These are phyloP conservation scores for Metschnikowia koreensis DNA, from an alignment of 805 yeast genomes.

Conservation along the genomic window DNA sequence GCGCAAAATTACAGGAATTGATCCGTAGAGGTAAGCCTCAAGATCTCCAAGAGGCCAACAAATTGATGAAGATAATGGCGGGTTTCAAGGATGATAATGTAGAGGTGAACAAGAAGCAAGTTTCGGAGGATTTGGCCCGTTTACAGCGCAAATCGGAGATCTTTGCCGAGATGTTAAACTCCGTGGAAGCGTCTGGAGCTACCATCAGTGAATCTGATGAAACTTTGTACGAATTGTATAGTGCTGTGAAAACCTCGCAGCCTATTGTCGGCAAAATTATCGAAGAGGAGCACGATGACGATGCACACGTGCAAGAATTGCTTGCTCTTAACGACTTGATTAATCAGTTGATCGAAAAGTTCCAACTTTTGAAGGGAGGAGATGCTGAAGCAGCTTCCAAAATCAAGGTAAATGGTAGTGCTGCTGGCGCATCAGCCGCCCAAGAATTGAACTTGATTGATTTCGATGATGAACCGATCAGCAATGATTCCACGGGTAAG, in stretches of 20 bases:
- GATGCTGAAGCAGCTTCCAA: conserved; percentile 53
- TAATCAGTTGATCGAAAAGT: conserved; percentile 65
- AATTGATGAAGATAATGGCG: conserved; percentile 96
- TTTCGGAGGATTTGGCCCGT: conserved; percentile 79
- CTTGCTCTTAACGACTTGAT: conserved; percentile 73
- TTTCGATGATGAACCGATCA: conserved; percentile 42
- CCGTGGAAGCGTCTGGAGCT: conserved; percentile 43
- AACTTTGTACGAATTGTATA: conserved; percentile 73
- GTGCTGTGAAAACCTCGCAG: conserved; percentile 76
- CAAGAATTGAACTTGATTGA: conserved; percentile 41
- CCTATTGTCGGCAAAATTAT: conserved; percentile 84
- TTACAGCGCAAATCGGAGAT: conserved; percentile 83
- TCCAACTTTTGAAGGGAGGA: conserved; percentile 62
- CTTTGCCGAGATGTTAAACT: conserved; percentile 78
- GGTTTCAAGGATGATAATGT: conserved; percentile 87
- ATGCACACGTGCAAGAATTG: conserved; percentile 58
- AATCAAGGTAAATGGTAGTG: conserved; percentile 33
- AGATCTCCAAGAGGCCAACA: conserved; percentile 94
- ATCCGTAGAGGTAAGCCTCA: conserved; percentile 94
- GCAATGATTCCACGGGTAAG: conserved; percentile 25
- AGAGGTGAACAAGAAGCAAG: conserved; percentile 71
- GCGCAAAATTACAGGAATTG: conserved; percentile 93
- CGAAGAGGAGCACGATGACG: conserved; percentile 66
- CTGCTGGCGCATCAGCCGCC: conserved; percentile 24
- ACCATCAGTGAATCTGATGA: conserved; percentile 53